Conservation (phyloP, 2,329 filamentous ascomycete species). For the Exophiala bonariae region DNA sequence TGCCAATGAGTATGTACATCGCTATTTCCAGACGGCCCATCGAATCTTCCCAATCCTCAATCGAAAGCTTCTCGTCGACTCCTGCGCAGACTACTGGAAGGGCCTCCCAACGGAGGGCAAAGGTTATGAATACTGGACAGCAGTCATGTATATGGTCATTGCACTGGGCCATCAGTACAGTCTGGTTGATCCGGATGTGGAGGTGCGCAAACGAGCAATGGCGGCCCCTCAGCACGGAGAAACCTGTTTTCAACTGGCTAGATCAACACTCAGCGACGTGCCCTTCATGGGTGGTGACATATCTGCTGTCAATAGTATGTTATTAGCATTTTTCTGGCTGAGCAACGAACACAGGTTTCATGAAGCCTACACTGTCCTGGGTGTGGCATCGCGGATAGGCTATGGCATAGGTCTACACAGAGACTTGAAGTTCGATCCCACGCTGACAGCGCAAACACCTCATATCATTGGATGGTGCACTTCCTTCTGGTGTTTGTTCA, state of each 20-base stretch:
- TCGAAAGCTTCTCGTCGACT: conserved; percentile 3
- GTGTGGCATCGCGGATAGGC: conserved; percentile 8
- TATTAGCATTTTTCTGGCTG: conserved; percentile 15
- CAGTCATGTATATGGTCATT: conserved; percentile 18
- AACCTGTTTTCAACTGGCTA: conserved; percentile 14
- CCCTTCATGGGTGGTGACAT: conserved; percentile 17
- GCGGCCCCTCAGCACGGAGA: conserved; percentile 8
- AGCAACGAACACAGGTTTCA: conserved; percentile 15
- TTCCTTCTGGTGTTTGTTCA: conserved; percentile 7
- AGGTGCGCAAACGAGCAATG: no score
- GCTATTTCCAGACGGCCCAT: conserved; percentile 15
- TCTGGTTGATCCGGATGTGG: conserved; percentile 13
- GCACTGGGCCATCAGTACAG: conserved; percentile 17
- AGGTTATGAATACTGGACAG: conserved; percentile 13
- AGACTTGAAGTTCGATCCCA: background rate
- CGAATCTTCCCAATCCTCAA: conserved; percentile 14
- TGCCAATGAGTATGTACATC: no score
- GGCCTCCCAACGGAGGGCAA: conserved; percentile 13
- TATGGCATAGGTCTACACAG: conserved; percentile 19
- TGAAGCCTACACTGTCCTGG: conserved; percentile 16
- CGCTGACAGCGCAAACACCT: no score
- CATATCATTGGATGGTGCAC: no score
- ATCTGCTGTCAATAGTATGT: conserved; percentile 13
- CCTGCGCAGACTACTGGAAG: conserved; percentile 9
- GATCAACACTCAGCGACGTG: conserved; percentile 7